Conservation (phyloP, 2,329 filamentous ascomycete species). For the Trichoderma citrinoviride region DNA sequence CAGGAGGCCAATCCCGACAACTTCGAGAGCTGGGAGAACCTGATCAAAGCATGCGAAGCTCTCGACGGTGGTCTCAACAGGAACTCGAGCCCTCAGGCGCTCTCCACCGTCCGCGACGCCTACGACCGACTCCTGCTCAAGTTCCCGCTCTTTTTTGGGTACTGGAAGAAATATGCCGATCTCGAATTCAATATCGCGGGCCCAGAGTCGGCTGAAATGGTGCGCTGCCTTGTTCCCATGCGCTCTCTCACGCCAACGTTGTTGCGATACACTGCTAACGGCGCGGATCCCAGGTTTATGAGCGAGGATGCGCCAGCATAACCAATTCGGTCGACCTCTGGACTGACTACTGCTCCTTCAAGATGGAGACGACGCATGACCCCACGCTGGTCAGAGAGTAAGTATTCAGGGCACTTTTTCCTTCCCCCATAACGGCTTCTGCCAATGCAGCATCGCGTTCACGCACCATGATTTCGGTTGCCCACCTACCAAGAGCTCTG, state of each 20-base stretch:
- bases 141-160: constrained; percentile 93
- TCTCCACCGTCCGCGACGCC: constrained; percentile 78
- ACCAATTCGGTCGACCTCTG: constrained; percentile 93
- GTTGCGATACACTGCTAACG: not conserved
- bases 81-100: constrained; percentile 92
- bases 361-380: constrained; percentile 95
- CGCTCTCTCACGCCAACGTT: not conserved
- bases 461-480: constrained; percentile 42
- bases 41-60: constrained; percentile 76
- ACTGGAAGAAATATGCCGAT: constrained; percentile 99
- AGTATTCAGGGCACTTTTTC: constrained; percentile 72
- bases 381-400: constrained; percentile 98
- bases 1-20: constrained; percentile 75
- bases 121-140: constrained; percentile 94
- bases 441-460: constrained; percentile 44
- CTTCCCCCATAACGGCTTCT: constrained; percentile 63
- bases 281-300: constrained; percentile 68
- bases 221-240: constrained; percentile 41
- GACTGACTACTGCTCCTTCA: constrained; percentile 97
- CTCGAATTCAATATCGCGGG: constrained; percentile 95
- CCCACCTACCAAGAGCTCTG: constrained; percentile 37
- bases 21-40: constrained; percentile 92
- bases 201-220: constrained; percentile 96
- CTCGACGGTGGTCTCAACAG: constrained; percentile 93
- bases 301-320: constrained; percentile 90